Conservation (phyloP, 352 stramenopile species). For the Pythium coloratum region DNA sequence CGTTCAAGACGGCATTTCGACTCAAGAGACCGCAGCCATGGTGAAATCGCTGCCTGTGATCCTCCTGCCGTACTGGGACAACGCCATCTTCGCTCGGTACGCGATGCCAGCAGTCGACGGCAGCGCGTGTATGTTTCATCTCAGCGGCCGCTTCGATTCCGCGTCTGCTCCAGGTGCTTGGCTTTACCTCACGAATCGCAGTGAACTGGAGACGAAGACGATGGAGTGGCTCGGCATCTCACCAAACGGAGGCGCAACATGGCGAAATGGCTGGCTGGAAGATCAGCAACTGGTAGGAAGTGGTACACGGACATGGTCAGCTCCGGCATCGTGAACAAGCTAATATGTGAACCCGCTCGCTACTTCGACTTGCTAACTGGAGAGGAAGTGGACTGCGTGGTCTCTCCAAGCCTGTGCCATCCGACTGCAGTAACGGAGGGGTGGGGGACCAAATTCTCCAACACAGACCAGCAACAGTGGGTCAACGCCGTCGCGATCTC, state of each 20-base stretch:
- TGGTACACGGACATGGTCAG: constrained; percentile 41
- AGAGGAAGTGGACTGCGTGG: constrained; percentile 33
- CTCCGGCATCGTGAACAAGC: no score
- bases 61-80: constrained; percentile 52
- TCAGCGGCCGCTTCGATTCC: constrained; percentile 34
- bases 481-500: neutral
- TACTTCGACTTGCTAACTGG: constrained; percentile 32
- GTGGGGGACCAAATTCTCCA: constrained; percentile 22
- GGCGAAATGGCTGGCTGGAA: constrained; percentile 52
- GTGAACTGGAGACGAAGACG: constrained; percentile 34
- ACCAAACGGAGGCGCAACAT: constrained; percentile 19
- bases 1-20: constrained; percentile 10
- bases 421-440: constrained; percentile 13
- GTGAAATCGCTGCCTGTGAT: constrained; percentile 38
- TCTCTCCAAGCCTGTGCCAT: constrained; percentile 7
- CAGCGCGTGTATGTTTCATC: constrained; percentile 37
- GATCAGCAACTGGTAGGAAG: constrained; percentile 10
- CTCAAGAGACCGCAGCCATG: constrained; percentile 29
- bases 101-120: constrained; percentile 35
- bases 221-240: constrained; percentile 32
- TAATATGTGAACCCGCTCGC: no score
- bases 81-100: constrained; percentile 34
- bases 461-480: neutral
- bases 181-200: constrained; percentile 31
- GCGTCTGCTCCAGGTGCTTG: constrained; percentile 8